phyloP scores from a whole-genome alignment of 208 protist species.

The Wallacemonas sp. region DNA sequence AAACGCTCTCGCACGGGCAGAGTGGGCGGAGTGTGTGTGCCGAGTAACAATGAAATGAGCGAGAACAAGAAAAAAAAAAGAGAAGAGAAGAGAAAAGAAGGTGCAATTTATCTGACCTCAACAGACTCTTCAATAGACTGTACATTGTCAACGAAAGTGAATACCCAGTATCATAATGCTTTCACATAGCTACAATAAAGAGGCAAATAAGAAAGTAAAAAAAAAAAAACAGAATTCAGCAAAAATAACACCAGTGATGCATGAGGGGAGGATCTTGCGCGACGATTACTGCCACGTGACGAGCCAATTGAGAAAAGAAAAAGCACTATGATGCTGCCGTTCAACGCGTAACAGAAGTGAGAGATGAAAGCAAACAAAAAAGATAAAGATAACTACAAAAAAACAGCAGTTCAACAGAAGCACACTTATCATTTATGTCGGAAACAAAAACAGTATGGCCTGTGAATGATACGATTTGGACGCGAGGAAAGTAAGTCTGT shows the following conservation, averaged over 20 bases:
- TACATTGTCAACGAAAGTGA: too few relatives aligned
- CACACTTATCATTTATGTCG: too few relatives aligned
- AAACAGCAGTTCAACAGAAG: too few relatives aligned
- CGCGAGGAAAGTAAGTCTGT: not conserved
- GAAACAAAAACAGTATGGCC: not conserved
- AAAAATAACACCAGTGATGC: too few relatives aligned
- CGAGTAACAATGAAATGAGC: not conserved
- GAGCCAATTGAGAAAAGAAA: not conserved
- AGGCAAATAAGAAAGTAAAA: not conserved
- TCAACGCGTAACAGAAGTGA: not conserved
- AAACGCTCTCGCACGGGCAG: too few relatives aligned
- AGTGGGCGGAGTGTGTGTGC: too few relatives aligned
- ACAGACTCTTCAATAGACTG: too few relatives aligned
- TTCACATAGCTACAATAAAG: too few relatives aligned
- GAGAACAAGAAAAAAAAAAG: not conserved
- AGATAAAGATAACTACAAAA: not conserved
- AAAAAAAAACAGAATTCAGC: not conserved
- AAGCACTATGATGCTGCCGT: not conserved
- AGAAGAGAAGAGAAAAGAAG: not conserved
- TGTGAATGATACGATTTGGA: not conserved
- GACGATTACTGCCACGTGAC: not conserved
- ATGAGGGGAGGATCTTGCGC: not conserved
- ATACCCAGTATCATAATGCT: too few relatives aligned
- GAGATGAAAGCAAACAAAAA: slow-evolving; percentile 1
- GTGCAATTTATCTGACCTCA: not conserved